These are phyloP conservation scores for Tylopilus cervinicoccineus DNA, from an alignment of 768 basidiomycete species.

Conservation along the genomic window DNA sequence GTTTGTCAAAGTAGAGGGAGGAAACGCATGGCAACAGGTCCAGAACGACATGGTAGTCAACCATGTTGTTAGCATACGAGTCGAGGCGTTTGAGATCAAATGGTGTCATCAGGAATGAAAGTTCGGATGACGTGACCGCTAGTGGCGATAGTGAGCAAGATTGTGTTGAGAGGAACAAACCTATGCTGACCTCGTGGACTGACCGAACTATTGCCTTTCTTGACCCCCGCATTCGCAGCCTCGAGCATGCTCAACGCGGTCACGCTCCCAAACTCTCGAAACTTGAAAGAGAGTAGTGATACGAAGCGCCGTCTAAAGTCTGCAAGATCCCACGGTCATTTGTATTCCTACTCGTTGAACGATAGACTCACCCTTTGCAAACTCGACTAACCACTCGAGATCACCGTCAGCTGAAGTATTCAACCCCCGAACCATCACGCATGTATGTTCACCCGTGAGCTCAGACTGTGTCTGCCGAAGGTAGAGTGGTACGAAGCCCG, in stretches of 20 bases:
- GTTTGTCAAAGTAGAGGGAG: constrained; percentile 79
- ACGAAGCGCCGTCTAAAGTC: constrained; percentile 94
- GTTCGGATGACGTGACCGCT: constrained; percentile 37
- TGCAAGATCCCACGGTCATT: constrained; percentile 27
- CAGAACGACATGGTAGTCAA: constrained; percentile 95
- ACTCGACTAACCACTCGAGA: constrained; percentile 83
- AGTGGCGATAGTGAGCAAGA: not conserved
- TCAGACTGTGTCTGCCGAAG: constrained; percentile 92
- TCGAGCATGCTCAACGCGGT: constrained; percentile 87
- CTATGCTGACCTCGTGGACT: constrained; percentile 24
- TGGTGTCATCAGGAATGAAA: constrained; percentile 68
- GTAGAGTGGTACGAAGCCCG: constrained; percentile 88
- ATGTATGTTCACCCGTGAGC: constrained; percentile 94
- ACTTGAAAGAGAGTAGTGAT: constrained; percentile 86
- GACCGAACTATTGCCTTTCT: constrained; percentile 31
- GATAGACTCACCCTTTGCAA: constrained; percentile 63
- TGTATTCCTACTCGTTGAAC: not conserved
- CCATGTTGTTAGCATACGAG: constrained; percentile 92
- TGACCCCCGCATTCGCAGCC: constrained; percentile 66
- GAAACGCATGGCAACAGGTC: constrained; percentile 85
- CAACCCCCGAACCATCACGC: constrained; percentile 90
- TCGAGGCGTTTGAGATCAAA: constrained; percentile 96
- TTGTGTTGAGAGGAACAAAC: constrained; percentile 20
- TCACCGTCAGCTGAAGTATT: constrained; percentile 60
- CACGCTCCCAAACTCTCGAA: constrained; percentile 88